Evolutionary conservation across 345 rosid species (phyloP).

Genomic region (thale cress (Arabidopsis thaliana)): DNA sequence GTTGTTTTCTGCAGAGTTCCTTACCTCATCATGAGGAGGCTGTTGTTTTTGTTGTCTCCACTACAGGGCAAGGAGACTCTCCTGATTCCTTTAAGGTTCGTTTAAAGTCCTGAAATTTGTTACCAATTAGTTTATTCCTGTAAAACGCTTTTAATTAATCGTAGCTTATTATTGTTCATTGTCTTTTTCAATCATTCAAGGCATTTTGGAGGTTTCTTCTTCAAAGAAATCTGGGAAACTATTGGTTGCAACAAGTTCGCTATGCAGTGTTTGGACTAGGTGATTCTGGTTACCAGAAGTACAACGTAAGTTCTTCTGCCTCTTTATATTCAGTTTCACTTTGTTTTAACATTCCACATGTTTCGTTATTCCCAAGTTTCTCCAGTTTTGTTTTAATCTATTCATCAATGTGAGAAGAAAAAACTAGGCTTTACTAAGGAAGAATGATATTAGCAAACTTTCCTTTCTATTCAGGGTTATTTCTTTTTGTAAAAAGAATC

Average conservation of each 20-base stretch:
- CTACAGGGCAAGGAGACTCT: constrained; percentile 97
- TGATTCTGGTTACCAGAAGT: constrained; percentile 92
- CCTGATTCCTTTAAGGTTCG: constrained; percentile 87
- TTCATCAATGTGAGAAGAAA: too few species aligned
- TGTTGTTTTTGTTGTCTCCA: constrained; percentile 82
- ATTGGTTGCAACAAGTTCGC: constrained; percentile 69
- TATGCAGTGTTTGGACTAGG: constrained; percentile 93
- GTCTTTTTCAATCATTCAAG: constrained; percentile 46
- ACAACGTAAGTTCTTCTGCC: constrained; percentile 57
- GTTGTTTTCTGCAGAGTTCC: constrained; percentile 53
- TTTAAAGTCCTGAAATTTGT: neutral
- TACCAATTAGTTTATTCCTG: neutral
- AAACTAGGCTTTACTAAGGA: too few species aligned
- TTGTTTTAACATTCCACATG: too few species aligned
- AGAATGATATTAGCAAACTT: too few species aligned
- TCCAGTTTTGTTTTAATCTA: too few species aligned
- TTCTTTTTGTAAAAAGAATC: too few species aligned
- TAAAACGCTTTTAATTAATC: neutral
- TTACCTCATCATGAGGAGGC: constrained; percentile 58
- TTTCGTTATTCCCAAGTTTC: too few species aligned
- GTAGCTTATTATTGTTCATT: constrained; percentile 20
- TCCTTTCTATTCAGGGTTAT: too few species aligned
- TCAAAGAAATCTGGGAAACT: constrained; percentile 60
- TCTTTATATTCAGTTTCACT: too few species aligned
- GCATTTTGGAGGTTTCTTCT: constrained; percentile 90